Conservation (phyloP, 768 basidiomycete genomes). For the Mycena sanguinolenta region DNA sequence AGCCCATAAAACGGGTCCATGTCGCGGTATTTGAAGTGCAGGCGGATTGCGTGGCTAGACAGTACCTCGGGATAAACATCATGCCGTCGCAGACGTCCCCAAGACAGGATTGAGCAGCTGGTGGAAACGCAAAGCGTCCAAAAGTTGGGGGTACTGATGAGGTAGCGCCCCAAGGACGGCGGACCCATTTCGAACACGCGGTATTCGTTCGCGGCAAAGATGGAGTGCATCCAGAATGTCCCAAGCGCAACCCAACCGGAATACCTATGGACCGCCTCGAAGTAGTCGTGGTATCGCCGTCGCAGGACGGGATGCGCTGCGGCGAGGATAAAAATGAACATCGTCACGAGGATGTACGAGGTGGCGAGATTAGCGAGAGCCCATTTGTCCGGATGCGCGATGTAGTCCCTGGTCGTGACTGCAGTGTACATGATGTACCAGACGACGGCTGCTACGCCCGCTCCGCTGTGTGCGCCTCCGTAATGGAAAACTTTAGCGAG, state of each 20-base stretch:
- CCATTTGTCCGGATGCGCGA: slow-evolving; percentile 40
- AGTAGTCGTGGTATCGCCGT: slow-evolving; percentile 63
- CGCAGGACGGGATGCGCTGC: slow-evolving; percentile 65
- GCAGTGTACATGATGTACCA: slow-evolving; percentile 66
- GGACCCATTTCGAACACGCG: slow-evolving; percentile 53
- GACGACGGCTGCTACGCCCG: slow-evolving; percentile 63
- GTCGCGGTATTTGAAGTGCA: slow-evolving; percentile 64
- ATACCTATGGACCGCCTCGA: slow-evolving; percentile 69
- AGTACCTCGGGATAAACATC: slow-evolving; percentile 64
- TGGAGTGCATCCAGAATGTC: slow-evolving; percentile 62
- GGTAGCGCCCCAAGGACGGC: slow-evolving; percentile 55
- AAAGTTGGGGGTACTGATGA: slow-evolving; percentile 61
- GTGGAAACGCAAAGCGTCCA: slow-evolving; percentile 59
- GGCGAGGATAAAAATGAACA: slow-evolving; percentile 61
- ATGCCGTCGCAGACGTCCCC: slow-evolving; percentile 64
- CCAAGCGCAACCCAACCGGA: slow-evolving; percentile 66
- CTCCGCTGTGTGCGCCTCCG: slow-evolving; percentile 69
- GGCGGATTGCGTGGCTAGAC: slow-evolving; percentile 65
- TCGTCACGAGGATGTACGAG: slow-evolving; percentile 60
- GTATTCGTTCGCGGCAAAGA: slow-evolving; percentile 45
- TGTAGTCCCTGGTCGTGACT: slow-evolving; percentile 54
- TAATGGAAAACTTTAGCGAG: slow-evolving; percentile 67
- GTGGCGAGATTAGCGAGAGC: slow-evolving; percentile 54
- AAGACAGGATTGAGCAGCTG: slow-evolving; percentile 61
- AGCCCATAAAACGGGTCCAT: slow-evolving; percentile 53